Evolutionary conservation across 2,329 filamentous ascomycete genomes (phyloP).

Genomic region (Fusarium nematophilum): DNA sequence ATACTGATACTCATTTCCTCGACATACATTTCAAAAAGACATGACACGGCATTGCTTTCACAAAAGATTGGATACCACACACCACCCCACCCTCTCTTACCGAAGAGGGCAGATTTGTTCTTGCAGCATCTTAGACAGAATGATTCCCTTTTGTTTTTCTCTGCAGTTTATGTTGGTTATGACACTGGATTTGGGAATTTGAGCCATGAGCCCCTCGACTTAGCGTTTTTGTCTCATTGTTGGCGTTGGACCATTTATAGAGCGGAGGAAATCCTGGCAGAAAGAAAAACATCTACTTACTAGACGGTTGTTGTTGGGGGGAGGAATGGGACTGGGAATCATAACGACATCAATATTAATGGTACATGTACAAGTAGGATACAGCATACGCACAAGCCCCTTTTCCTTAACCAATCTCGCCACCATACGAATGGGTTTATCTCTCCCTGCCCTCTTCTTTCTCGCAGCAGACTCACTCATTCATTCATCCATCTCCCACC

Average conservation of each 20-base stretch:
- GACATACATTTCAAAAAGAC: neutral
- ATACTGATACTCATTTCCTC: neutral
- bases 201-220: neutral
- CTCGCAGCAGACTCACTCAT: neutral
- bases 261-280: conserved; percentile 21
- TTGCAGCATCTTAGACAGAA: conserved; percentile 31
- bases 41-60: conserved; percentile 21
- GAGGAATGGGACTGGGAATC: neutral
- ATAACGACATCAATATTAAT: conserved; percentile 27
- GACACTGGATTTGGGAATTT: conserved; percentile 7
- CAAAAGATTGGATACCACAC: conserved; percentile 31
- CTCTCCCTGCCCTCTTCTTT: neutral
- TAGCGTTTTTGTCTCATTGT: conserved; percentile 11
- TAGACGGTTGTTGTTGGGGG: conserved; percentile 14
- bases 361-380: conserved; percentile 18
- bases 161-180: conserved; percentile 17
- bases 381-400: conserved; percentile 13
- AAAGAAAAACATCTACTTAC: conserved; percentile 18
- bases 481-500: conserved; percentile 30
- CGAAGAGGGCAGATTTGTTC: conserved; percentile 24
- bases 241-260: conserved; percentile 38
- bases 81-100: conserved; percentile 16
- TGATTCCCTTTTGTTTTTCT: conserved; percentile 11
- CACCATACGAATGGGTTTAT: too few relatives aligned
- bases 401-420: neutral